These are phyloP conservation scores for Aspergillus viridinutans DNA, from an alignment of 2,329 filamentous ascomycete species.

Conservation along the genomic window DNA sequence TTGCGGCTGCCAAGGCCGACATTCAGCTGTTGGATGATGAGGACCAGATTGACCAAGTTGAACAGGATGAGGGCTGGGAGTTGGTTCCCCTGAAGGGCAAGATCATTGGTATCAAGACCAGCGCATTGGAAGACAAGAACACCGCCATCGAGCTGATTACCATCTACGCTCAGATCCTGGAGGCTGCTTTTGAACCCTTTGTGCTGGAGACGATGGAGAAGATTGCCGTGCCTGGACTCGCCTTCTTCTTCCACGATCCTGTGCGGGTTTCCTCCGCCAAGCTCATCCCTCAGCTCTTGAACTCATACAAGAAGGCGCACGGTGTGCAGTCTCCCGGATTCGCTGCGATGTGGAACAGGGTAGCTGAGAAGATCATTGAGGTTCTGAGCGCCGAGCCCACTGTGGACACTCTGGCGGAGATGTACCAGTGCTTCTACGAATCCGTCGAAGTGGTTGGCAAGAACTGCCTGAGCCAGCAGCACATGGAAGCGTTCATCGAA, in stretches of 20 bases:
- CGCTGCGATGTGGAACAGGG: slow-evolving; percentile 75
- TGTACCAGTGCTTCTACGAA: slow-evolving; percentile 99
- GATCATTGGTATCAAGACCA: slow-evolving; percentile 97
- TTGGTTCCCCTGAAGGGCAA: slow-evolving; percentile 95
- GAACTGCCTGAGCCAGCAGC: slow-evolving; percentile 69
- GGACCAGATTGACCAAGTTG: slow-evolving; percentile 85
- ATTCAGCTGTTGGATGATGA: slow-evolving; percentile 95
- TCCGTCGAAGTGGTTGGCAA: slow-evolving; percentile 91
- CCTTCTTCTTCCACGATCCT: slow-evolving; percentile 99
- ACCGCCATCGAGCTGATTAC: slow-evolving; percentile 99
- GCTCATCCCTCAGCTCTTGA: slow-evolving; percentile 86
- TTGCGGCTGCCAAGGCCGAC: slow-evolving; percentile 92
- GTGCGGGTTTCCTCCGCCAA: slow-evolving; percentile 93
- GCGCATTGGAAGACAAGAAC: slow-evolving; percentile 95
- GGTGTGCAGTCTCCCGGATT: slow-evolving; percentile 76
- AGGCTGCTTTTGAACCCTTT: slow-evolving; percentile 85
- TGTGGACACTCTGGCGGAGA: slow-evolving; percentile 93
- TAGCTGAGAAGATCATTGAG: slow-evolving; percentile 86
- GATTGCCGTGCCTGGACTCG: slow-evolving; percentile 86
- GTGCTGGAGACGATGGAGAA: slow-evolving; percentile 93
- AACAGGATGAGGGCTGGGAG: slow-evolving; percentile 96
- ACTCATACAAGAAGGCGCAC: slow-evolving; percentile 89
- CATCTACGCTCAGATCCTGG: slow-evolving; percentile 94
- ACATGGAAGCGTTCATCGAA: slow-evolving; percentile 85
- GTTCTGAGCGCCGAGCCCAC: slow-evolving; percentile 90